A percentile compares a stretch with the other conserved stretches of the same genome.
These are phyloP conservation scores for Macadamia integrifolia DNA, from an alignment of 164 flowering plant species.

Conservation along the genomic window DNA sequence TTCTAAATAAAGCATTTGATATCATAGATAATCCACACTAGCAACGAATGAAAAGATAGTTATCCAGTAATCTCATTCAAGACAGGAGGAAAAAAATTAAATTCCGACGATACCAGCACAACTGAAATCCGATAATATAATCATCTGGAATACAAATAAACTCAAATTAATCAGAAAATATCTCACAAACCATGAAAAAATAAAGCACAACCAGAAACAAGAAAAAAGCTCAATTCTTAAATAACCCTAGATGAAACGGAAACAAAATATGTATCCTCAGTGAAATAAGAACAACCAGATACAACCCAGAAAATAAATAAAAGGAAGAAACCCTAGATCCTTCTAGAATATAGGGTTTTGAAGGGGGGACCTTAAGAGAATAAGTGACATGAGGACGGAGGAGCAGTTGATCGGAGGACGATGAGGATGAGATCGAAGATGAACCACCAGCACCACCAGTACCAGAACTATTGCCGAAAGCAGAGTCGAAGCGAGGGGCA, in stretches of 20 bases:
- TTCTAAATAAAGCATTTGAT: neutral
- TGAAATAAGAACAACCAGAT: neutral
- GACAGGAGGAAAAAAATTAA: no score
- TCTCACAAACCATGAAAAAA: neutral
- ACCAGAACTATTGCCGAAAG: slow-evolving; percentile 26
- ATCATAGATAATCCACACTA: neutral
- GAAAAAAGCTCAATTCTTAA: slow-evolving; percentile 3
- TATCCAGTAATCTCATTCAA: slow-evolving; percentile 1
- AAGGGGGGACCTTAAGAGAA: slow-evolving; percentile 35
- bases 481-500: slow-evolving; percentile 49
- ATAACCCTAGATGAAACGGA: neutral
- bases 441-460: slow-evolving; percentile 10
- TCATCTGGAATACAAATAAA: neutral
- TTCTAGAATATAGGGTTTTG: neutral
- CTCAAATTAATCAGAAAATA: neutral
- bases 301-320: neutral
- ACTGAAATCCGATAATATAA: neutral
- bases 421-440: slow-evolving; percentile 19
- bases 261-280: neutral
- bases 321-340: slow-evolving; percentile 33
- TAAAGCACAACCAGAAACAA: neutral
- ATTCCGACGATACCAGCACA: neutral
- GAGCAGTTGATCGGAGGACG: slow-evolving; percentile 32
- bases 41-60: neutral
- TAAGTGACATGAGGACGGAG: slow-evolving; percentile 37